Evolutionary conservation across 2,329 filamentous ascomycete species (phyloP), one percentile per base, ranked within the genome.

Genomic region (Clonostachys byssicola): DNA sequence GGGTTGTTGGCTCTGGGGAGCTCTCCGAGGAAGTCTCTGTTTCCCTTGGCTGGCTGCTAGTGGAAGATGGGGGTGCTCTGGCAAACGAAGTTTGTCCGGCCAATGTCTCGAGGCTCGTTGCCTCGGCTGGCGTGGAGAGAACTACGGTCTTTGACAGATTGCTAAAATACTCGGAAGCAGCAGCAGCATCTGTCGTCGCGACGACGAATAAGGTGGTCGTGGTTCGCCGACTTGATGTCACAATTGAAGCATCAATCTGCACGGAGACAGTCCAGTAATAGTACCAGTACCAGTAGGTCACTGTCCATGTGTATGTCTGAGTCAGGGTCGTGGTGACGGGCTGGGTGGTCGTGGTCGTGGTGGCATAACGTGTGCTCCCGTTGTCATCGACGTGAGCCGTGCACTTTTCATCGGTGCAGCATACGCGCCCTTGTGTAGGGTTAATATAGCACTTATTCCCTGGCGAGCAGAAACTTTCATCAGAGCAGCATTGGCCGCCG

Each of bases 251-350:
- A 12, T 52, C 49, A 36, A 54, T 54, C 17, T 52, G 46, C 33
- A 51, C 41, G n/a, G 18, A 44, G 52, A 52, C 55, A 45, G 49
- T 55, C 52, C 52, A 59, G 51, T 60, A 59, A 44, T 54, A 58
- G 39, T 46, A 51, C 39, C 52, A 57, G 49, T 57, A 59, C 33
- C 47, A 54, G 51, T 51, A 58, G 33, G 52, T 56, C 18, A 54
- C 43, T 16, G 54, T 58, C 43, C 53, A 58, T 48, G 54, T 54
- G 44, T 59, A 59, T 39, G 49, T 49, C n/a, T 49, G 51, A 12
- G 42, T 47, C 4, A 17, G 14, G n/a, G 49, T 51, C 10, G 47
- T 47, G 9, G 40, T 48, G 49, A 47, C 51, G 12, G 46, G 45
- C 17, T 35, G 41, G 16, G 51, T 52, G 34, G 50, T 46, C 12